These are phyloP conservation scores for Albugo laibachii DNA, from an alignment of 352 stramenopile genomes.

Conservation along the genomic window DNA sequence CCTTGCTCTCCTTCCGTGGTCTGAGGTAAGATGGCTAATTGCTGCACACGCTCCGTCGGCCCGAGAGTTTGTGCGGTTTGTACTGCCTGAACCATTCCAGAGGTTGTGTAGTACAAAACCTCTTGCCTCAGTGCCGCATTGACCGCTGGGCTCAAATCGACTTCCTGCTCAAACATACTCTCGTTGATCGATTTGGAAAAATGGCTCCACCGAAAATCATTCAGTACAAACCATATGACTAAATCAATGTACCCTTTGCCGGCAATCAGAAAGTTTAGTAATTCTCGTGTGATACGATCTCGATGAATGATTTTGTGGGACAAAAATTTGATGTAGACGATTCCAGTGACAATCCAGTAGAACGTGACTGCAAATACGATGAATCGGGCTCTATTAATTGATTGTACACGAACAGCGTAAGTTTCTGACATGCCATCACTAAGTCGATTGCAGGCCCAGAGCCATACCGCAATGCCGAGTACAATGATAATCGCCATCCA, in stretches of 20 bases:
- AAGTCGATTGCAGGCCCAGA: conserved; percentile 73
- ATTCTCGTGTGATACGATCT: conserved; percentile 21
- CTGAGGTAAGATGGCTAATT: conserved; percentile 63
- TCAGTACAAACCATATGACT: conserved; percentile 77
- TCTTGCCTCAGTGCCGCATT: conserved; percentile 72
- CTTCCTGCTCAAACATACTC: conserved; percentile 35
- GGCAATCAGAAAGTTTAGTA: conserved; percentile 76
- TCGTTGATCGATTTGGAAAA: conserved; percentile 42
- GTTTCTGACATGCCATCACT: conserved; percentile 78
- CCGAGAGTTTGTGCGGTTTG: conserved; percentile 51
- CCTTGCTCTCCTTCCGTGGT: conserved; percentile 13
- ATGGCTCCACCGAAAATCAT: conserved; percentile 65
- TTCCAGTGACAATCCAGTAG: conserved; percentile 67
- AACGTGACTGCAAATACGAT: conserved; percentile 76
- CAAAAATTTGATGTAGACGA: conserved; percentile 68
- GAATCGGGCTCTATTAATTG: conserved; percentile 74
- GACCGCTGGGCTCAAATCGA: conserved; percentile 75
- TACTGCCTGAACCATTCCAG: conserved; percentile 76
- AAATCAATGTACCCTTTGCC: conserved; percentile 77
- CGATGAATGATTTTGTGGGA: conserved; percentile 28
- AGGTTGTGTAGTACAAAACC: conserved; percentile 82
- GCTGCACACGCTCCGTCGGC: conserved; percentile 61
- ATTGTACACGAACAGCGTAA: conserved; percentile 66
- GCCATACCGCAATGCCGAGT: conserved; percentile 58
- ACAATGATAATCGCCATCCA: conserved; percentile 73